Conservation (phyloP, 1,139 yeast genomes). For the Geotrichum phurueaensis region DNA sequence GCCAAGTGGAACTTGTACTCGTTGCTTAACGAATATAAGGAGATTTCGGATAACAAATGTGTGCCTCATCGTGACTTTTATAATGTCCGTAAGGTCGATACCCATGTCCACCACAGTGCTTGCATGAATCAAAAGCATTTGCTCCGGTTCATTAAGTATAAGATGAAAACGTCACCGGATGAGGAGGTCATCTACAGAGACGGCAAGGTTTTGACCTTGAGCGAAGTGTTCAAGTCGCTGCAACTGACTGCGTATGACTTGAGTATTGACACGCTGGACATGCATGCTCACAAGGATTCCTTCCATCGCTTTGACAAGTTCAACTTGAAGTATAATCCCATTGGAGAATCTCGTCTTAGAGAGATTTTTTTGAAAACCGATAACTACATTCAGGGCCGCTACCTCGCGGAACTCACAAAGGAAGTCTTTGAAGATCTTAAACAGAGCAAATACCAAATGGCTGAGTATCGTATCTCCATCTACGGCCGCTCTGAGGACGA, state of each 20-base stretch:
- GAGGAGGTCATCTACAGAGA: conserved; percentile 93
- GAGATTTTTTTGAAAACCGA: conserved; percentile 95
- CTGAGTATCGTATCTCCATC: conserved; percentile 87
- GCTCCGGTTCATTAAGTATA: conserved; percentile 87
- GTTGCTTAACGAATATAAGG: conserved; percentile 85
- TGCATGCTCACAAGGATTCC: conserved; percentile 98
- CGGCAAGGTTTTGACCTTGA: conserved; percentile 78
- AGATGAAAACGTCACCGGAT: conserved; percentile 70
- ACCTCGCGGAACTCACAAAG: conserved; percentile 85
- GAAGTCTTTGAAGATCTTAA: conserved; percentile 92
- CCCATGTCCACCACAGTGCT: conserved; percentile 98
- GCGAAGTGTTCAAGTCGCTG: conserved; percentile 83
- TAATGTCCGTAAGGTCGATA: conserved; percentile 96
- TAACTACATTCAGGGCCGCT: conserved; percentile 80
- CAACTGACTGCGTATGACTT: conserved; percentile 89
- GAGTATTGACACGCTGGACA: conserved; percentile 92
- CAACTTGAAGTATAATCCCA: conserved; percentile 93
- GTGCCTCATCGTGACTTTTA: conserved; percentile 96
- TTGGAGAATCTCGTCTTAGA: conserved; percentile 94
- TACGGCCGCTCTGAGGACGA: conserved; percentile 86
- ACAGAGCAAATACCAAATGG: conserved; percentile 93
- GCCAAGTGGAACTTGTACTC: conserved; percentile 94
- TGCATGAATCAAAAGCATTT: conserved; percentile 98
- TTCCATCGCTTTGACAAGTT: conserved; percentile 97
- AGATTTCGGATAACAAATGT: conserved; percentile 71